Evolutionary conservation across 768 basidiomycete species (phyloP).

Genomic region (Clitopilus passeckerianus): DNA sequence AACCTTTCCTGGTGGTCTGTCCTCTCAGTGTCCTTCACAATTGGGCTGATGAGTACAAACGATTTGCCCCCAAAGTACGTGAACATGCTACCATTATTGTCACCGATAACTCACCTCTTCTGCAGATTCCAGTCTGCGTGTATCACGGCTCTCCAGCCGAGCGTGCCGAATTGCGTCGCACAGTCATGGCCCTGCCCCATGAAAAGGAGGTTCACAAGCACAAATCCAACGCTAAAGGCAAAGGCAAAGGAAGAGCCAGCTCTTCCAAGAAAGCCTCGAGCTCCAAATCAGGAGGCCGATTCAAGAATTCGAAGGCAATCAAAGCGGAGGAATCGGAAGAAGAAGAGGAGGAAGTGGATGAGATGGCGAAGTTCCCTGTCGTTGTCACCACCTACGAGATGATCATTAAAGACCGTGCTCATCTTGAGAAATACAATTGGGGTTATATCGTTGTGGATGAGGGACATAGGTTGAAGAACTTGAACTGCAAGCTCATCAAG

Average conservation of each 20-base stretch:
- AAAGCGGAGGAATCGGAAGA: slow-evolving; percentile 13
- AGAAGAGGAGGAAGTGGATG: slow-evolving; percentile 10
- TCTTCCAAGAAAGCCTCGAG: slow-evolving; percentile 9
- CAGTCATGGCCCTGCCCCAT: slow-evolving; percentile 40
- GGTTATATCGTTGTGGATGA: slow-evolving; percentile 96
- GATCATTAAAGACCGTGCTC: slow-evolving; percentile 75
- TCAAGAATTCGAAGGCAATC: slow-evolving; percentile 12
- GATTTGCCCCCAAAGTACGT: slow-evolving; percentile 76
- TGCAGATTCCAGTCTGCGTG: slow-evolving; percentile 81
- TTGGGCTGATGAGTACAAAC: slow-evolving; percentile 81
- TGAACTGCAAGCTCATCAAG: slow-evolving; percentile 84
- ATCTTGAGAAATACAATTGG: slow-evolving; percentile 63
- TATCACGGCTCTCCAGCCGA: slow-evolving; percentile 86
- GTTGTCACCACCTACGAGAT: slow-evolving; percentile 92
- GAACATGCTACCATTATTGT: not conserved
- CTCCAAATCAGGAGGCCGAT: slow-evolving; percentile 13
- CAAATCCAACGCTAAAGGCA: slow-evolving; percentile 3
- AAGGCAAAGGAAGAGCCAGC: slow-evolving; percentile 14
- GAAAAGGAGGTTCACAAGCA: slow-evolving; percentile 11
- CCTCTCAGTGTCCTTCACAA: slow-evolving; percentile 93
- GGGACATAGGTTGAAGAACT: slow-evolving; percentile 93
- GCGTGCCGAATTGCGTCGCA: slow-evolving; percentile 72
- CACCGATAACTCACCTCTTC: not conserved
- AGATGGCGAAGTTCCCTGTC: slow-evolving; percentile 54
- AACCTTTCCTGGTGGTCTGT: slow-evolving; percentile 85